phyloP scores from a whole-genome alignment of 768 basidiomycete genomes.

The Lentinula lateritia region DNA sequence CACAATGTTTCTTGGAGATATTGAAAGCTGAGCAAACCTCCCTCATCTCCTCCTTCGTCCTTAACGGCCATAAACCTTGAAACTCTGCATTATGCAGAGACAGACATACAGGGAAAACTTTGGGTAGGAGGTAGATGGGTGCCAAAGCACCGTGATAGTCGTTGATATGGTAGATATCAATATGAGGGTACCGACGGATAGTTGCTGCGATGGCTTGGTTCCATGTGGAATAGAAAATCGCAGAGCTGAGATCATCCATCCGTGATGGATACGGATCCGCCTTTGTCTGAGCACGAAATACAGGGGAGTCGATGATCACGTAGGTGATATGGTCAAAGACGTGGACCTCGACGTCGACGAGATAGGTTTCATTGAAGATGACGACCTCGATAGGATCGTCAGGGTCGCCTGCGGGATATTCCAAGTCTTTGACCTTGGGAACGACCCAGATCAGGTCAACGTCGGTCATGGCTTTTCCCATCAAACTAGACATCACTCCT shows the following conservation, averaged over 20 bases:
- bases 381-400: constrained; percentile 93
- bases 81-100: constrained; percentile 97
- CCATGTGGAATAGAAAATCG: constrained; percentile 98
- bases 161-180: constrained; percentile 94
- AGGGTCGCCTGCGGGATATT: constrained; percentile 88
- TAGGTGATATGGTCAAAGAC: constrained; percentile 93
- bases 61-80: constrained; percentile 93
- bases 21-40: constrained; percentile 98
- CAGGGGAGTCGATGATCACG: constrained; percentile 89
- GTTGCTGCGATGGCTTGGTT: constrained; percentile 94
- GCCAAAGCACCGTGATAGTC: constrained; percentile 94
- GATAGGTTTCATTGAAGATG: constrained; percentile 93
- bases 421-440: constrained; percentile 92
- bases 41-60: constrained; percentile 98
- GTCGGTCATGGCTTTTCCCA: constrained; percentile 98
- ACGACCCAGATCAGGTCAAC: constrained; percentile 92
- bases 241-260: constrained; percentile 95
- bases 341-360: constrained; percentile 95
- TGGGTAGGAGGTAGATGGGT: constrained; percentile 86
- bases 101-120: constrained; percentile 83
- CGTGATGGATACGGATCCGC: constrained; percentile 93
- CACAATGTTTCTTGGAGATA: constrained; percentile 93
- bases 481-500: constrained; percentile 95
- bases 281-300: constrained; percentile 96
- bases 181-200: constrained; percentile 77